phyloP scores from a whole-genome alignment of 345 rosid species.

The Eucalyptus regnans region DNA sequence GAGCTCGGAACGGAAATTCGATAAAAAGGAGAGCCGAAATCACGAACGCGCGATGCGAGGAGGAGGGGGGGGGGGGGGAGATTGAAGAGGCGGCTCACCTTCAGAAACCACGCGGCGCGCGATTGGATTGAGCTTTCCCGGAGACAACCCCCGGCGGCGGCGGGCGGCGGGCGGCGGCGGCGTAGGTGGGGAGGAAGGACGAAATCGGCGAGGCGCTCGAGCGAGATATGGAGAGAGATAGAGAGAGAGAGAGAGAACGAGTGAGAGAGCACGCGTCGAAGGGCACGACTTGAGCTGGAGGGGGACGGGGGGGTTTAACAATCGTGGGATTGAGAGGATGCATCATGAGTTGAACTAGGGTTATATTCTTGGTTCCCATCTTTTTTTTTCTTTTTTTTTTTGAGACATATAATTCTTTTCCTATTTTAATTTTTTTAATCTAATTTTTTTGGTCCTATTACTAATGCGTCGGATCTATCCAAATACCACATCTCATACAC shows the following conservation, averaged over 20 bases:
- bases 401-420: not conserved
- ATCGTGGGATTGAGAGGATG: not conserved
- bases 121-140: not conserved
- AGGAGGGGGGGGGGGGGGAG: rapidly evolving
- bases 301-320: not conserved
- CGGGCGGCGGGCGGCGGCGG: not conserved
- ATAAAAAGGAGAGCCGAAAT: not conserved
- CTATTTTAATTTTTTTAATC: not conserved
- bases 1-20: not conserved
- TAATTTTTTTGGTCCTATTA: not conserved
- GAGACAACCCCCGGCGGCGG: not conserved
- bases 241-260: not conserved
- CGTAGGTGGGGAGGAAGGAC: not conserved
- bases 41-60: not conserved
- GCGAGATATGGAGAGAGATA: not conserved
- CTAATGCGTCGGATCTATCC: not conserved
- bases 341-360: not conserved
- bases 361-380: not conserved
- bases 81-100: not conserved
- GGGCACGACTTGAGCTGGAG: not conserved
- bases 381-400: not conserved
- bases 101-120: not conserved
- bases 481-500: not conserved
- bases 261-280: not conserved
- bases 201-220: not conserved